phyloP scores from a whole-genome alignment of 2,329 filamentous ascomycete species.

The Neopestalotiopsis sp. region DNA sequence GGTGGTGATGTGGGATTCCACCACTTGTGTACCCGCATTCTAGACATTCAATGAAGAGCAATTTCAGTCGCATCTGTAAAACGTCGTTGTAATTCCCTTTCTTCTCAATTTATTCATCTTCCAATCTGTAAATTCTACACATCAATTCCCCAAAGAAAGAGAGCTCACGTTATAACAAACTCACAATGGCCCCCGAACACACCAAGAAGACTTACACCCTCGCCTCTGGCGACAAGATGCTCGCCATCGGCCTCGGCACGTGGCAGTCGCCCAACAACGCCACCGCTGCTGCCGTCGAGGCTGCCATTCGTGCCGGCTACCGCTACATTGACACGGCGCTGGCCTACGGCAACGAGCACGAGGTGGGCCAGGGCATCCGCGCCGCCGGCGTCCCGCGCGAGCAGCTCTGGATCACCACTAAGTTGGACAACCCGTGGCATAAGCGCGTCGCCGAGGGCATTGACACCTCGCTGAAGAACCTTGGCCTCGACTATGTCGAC shows the following conservation, averaged over 20 bases:
- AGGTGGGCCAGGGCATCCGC: slow-evolving; percentile 69
- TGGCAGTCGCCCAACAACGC: slow-evolving; percentile 77
- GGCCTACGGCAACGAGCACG: slow-evolving; percentile 77
- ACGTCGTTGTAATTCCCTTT: neutral
- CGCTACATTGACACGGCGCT: slow-evolving; percentile 78
- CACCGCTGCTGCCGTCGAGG: slow-evolving; percentile 73
- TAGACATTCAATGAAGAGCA: neutral
- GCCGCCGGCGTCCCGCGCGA: slow-evolving; percentile 67
- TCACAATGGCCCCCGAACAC: slow-evolving; percentile 19
- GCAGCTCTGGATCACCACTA: slow-evolving; percentile 77
- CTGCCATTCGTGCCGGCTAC: slow-evolving; percentile 71
- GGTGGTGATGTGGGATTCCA: slow-evolving; percentile 2
- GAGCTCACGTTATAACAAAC: neutral
- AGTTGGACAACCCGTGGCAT: slow-evolving; percentile 83
- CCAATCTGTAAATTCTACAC: neutral
- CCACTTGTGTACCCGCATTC: slow-evolving; percentile 6
- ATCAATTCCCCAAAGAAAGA: neutral
- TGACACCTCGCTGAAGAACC: slow-evolving; percentile 61
- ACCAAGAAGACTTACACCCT: slow-evolving; percentile 65
- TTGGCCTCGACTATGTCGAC: slow-evolving; percentile 70
- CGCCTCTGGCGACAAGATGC: slow-evolving; percentile 80
- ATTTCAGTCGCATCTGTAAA: neutral
- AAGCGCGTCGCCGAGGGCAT: slow-evolving; percentile 69
- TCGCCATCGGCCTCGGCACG: slow-evolving; percentile 76
- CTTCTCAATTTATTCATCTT: neutral